Percentiles rank a stretch among this genome's conserved stretches.
These are phyloP conservation scores for Candida dendrica DNA, from an alignment of 805 yeast species.

Conservation along the genomic window DNA sequence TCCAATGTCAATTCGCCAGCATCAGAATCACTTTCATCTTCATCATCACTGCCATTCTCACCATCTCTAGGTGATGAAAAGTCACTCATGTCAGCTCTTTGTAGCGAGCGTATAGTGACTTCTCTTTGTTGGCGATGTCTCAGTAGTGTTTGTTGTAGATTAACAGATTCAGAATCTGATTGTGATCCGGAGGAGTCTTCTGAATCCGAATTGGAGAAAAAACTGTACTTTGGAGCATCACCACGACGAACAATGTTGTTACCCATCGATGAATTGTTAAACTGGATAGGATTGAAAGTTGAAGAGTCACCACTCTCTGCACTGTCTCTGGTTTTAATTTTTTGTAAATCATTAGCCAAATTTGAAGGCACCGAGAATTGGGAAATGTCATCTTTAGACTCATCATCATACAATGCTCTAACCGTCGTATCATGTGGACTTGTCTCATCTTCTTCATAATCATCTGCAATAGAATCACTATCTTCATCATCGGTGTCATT, in stretches of 20 bases:
- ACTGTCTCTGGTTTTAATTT: not conserved
- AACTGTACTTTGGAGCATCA: slow-evolving; percentile 17
- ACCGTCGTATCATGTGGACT: slow-evolving; percentile 8
- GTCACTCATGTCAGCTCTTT: not conserved
- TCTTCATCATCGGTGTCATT: slow-evolving; percentile 5
- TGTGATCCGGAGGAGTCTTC: slow-evolving; percentile 4
- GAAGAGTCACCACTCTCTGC: not conserved
- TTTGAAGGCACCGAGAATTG: slow-evolving; percentile 10
- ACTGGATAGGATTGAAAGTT: not conserved
- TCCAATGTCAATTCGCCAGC: slow-evolving; percentile 37
- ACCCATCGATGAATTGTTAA: not conserved
- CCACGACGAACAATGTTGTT: slow-evolving; percentile 1
- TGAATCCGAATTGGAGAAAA: slow-evolving; percentile 8
- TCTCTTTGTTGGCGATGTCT: not conserved
- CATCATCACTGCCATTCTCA: slow-evolving; percentile 2
- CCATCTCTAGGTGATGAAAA: not conserved
- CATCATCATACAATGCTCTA: not conserved
- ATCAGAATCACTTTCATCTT: slow-evolving; percentile 31
- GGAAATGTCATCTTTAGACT: slow-evolving; percentile 1
- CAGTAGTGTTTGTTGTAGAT: not conserved
- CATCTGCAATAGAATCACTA: slow-evolving; percentile 3
- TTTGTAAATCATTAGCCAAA: slow-evolving; percentile 6
- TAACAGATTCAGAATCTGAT: slow-evolving; percentile 1
- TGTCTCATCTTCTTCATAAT: slow-evolving; percentile 20
- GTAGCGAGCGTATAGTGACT: not conserved